phyloP scores from a whole-genome alignment of 345 rosid genomes.

The Turritis glabra region DNA sequence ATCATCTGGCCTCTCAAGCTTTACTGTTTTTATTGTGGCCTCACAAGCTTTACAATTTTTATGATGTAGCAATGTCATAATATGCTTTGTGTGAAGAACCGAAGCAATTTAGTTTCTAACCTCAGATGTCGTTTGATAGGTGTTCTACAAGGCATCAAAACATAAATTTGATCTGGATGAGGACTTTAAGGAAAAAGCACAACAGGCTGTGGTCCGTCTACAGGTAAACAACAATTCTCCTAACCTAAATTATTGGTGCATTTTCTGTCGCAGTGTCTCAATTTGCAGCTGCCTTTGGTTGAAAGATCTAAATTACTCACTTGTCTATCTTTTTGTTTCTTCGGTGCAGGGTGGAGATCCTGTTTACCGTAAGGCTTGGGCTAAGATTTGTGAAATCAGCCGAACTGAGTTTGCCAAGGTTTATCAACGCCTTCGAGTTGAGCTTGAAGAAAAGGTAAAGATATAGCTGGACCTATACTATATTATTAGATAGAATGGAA shows the following conservation, averaged over 20 bases:
- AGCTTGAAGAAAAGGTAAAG: slow-evolving; percentile 84
- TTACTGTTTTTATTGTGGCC: neutral
- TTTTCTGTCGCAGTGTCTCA: slow-evolving; percentile 5
- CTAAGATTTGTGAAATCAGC: slow-evolving; percentile 74
- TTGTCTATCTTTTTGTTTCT: slow-evolving; percentile 3
- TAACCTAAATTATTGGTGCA: neutral
- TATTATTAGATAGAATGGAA: neutral
- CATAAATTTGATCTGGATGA: slow-evolving; percentile 68
- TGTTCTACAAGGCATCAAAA: slow-evolving; percentile 85
- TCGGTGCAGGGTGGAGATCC: slow-evolving; percentile 75
- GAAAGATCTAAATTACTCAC: slow-evolving; percentile 10
- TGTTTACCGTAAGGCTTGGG: slow-evolving; percentile 78
- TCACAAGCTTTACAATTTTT: neutral
- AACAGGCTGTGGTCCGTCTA: slow-evolving; percentile 86
- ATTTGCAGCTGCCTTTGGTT: slow-evolving; percentile 5
- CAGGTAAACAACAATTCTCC: slow-evolving; percentile 55
- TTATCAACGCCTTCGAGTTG: slow-evolving; percentile 74
- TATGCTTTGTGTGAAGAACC: slow-evolving; percentile 18
- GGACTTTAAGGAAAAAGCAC: slow-evolving; percentile 85
- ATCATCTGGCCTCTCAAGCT: slow-evolving; percentile 23
- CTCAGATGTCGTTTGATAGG: slow-evolving; percentile 43
- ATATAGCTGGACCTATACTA: neutral
- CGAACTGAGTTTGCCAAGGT: slow-evolving; percentile 79
- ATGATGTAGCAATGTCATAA: neutral
- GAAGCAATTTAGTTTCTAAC: slow-evolving; percentile 28